Evolutionary conservation across 2,329 filamentous ascomycete genomes (phyloP), one percentile per base, ranked within the genome.

Genomic region (Davidsoniella neocaledoniae): DNA sequence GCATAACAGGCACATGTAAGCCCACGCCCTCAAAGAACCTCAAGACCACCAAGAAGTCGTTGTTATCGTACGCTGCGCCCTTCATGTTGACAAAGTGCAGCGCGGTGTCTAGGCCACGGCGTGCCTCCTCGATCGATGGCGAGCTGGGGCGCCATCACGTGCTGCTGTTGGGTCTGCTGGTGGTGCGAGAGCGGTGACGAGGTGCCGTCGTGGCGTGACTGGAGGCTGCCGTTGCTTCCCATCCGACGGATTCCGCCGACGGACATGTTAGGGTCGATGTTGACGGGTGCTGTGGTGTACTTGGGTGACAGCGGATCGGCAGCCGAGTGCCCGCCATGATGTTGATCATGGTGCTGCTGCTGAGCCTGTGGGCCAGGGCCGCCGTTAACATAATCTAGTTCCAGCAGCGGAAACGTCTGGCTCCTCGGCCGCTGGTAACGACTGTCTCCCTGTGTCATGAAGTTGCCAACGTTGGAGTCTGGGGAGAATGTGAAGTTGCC

Each of bases 371-470:
- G 25, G 12, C 16, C 29, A 16, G 47, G 6, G 9, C 37, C 38
- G 17, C 17, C 7, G 63, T 64, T 41, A 62, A 62, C 53, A 74
- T 70, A 75, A 51, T 75, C 80, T 42, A 82, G 69, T 50, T 77
- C 78, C 40, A 86, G 67, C 42, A 81, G 78, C 1, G 87, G 86
- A 55, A 94, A 87, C 0, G 86, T 94, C 63, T 93, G 86, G 62
- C 85, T 91, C 59, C 86, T 74, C 52, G 84, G 85, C 50, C 86
- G 74, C 57, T 83, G 81, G 56, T 81, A 78, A 57, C 76, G 77
- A 48, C 69, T 66, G 51, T 59, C 60, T 19, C 51, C 57, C 29
- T 60, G 66, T 0, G 62, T 52, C 21, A 67, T 57, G 60, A 88
- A 91, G 1, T 77, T 74, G 48, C 79, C 81, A 3, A 73, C 71